These are phyloP conservation scores for Glycine latifolia DNA, from an alignment of 306 rosid species.

Conservation along the genomic window DNA sequence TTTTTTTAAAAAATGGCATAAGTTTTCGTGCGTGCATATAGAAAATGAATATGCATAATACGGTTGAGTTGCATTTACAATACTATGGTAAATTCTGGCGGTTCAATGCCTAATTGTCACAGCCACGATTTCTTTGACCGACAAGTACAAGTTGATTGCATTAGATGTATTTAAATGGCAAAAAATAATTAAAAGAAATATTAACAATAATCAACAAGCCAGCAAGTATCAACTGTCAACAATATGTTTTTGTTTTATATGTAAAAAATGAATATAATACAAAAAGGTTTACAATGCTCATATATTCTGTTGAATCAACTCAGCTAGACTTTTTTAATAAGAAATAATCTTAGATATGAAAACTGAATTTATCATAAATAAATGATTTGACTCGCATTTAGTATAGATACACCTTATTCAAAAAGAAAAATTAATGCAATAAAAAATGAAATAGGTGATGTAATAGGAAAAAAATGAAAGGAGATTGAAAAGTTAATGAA, in stretches of 20 bases:
- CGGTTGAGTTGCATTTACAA: not conserved
- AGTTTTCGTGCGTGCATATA: not conserved
- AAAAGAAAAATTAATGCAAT: not conserved
- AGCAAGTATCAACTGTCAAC: not conserved
- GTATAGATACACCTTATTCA: too few species aligned
- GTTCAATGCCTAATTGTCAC: conserved; percentile 1
- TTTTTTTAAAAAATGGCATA: not conserved
- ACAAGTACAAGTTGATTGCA: not conserved
- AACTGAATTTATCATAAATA: not conserved
- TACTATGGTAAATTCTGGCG: not conserved
- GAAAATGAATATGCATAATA: not conserved
- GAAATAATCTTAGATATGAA: not conserved
- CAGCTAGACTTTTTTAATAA: too few species aligned
- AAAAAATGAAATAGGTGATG: not conserved
- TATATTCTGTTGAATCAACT: too few species aligned
- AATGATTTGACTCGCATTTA: not conserved
- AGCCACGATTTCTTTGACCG: conserved; percentile 25
- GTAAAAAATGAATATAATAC: too few species aligned
- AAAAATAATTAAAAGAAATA: conserved; percentile 4
- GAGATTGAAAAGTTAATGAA: too few species aligned
- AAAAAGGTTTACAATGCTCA: too few species aligned
- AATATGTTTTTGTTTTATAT: not conserved
- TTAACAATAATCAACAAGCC: not conserved
- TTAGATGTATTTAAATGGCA: not conserved
- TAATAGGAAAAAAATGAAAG: too few species aligned